Evolutionary conservation across 164 flowering plant genomes (phyloP), one percentile per base, ranked within the genome.

Genomic region (Umbilicus rupestris): DNA sequence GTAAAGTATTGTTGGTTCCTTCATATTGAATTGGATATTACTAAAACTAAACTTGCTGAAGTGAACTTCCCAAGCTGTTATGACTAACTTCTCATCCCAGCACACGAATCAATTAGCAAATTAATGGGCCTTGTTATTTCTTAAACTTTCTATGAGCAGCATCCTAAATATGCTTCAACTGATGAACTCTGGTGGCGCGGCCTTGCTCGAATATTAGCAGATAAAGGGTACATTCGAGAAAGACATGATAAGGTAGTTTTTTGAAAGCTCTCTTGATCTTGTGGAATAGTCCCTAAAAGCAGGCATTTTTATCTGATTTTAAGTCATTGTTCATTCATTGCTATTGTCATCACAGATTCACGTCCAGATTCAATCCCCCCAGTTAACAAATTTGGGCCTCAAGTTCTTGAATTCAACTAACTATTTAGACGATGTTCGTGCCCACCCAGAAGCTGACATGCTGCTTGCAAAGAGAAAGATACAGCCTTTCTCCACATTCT

Each of bases 171-270:
- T 73, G 52, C 80, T 65, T 71, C 83, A 59, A 87, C 78, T 59
- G 93, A 89, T 78, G 77, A 63, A 30, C 67, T 83, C 24, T 89
- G 98, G 96, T 89, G 98, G 98, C 78, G 69, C 73, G 96, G 95
- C 64, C 91, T 92, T 72, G 84, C 84, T 64, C 85, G 98, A 45
- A 75, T 89, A 17, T 75, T 89, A 76, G 85, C 87, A 79, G 81
- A 69, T 57, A 84, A 81, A 76, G 96, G 93, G 12, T 85, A 77
- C 72, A 79, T 92, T 66, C 74, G 70, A 70, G 95, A 92, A 62
- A 82, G 75, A 46, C 82, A 72, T 75, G 78, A 76, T 59, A 75
- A 72, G 90, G 97, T 90, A 83, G 39, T 71, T 44, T 42, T 42
- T 42, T 42, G 46, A 42, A 8, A 42, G 15, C 39, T 68, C 60